A percentile compares a stretch with the other conserved stretches of the same genome.
phyloP scores from a whole-genome alignment of 768 basidiomycete genomes.

The Chiua virens region DNA sequence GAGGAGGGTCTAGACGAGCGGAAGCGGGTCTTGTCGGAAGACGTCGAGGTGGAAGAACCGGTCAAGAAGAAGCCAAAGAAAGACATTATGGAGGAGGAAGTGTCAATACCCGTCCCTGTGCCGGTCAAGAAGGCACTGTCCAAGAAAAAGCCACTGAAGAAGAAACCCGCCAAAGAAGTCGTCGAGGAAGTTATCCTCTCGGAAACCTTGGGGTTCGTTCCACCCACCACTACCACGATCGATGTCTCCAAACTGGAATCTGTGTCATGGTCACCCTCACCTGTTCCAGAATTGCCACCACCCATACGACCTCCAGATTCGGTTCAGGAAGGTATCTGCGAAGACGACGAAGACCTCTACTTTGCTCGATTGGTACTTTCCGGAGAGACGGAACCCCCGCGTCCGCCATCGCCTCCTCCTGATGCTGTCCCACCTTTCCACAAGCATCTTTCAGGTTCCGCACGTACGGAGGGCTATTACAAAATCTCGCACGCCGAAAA shows the following conservation, averaged over 20 bases:
- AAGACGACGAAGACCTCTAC: constrained; percentile 90
- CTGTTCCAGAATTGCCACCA: constrained; percentile 42
- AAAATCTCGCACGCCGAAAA: constrained; percentile 92
- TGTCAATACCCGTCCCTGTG: constrained; percentile 24
- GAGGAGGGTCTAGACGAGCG: constrained; percentile 45
- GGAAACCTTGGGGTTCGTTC: constrained; percentile 48
- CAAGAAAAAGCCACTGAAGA: constrained; percentile 39
- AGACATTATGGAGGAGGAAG: constrained; percentile 36
- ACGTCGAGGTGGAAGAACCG: constrained; percentile 34
- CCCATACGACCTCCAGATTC: constrained; percentile 53
- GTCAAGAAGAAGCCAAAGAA: constrained; percentile 29
- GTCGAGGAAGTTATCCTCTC: constrained; percentile 54
- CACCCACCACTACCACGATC: constrained; percentile 51
- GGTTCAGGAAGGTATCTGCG: constrained; percentile 56
- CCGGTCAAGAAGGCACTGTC: constrained; percentile 19
- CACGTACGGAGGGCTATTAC: constrained; percentile 93
- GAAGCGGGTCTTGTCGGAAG: constrained; percentile 49
- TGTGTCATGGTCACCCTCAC: constrained; percentile 51
- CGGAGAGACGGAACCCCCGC: constrained; percentile 24
- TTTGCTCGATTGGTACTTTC: constrained; percentile 51
- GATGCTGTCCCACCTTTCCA: constrained; percentile 57
- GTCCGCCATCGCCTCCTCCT: constrained; percentile 33
- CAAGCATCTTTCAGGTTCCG: constrained; percentile 80
- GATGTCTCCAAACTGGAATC: constrained; percentile 45
- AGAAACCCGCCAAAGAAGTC: constrained; percentile 34